phyloP scores from a whole-genome alignment of 371 early-diverging fungal species.

The Dinochytrium kinnereticum region DNA sequence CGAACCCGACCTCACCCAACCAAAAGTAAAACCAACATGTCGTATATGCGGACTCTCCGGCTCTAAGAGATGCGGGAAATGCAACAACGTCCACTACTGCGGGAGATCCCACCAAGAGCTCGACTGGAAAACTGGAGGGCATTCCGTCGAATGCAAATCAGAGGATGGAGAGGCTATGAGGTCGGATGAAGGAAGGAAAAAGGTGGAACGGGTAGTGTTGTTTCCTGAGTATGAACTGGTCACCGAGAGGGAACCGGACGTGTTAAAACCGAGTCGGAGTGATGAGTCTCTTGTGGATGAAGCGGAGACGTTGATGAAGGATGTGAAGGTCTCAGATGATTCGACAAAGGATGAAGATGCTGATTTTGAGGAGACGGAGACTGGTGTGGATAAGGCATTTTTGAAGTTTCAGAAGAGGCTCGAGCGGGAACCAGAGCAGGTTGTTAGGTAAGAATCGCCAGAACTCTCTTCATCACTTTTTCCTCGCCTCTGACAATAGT shows the following conservation, averaged over 20 bases:
- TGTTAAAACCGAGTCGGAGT: conserved; percentile 12
- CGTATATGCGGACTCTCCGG: conserved; percentile 82
- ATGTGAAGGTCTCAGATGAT: conserved; percentile 17
- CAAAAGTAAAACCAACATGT: conserved; percentile 50
- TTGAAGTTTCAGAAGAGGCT: conserved; percentile 88
- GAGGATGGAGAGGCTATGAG: conserved; percentile 15
- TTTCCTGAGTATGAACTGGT: conserved; percentile 79
- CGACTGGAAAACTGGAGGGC: conserved; percentile 81
- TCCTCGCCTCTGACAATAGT: background rate
- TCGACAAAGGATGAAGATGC: conserved; percentile 46
- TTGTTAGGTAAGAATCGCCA: conserved; percentile 67
- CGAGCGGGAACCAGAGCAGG: conserved; percentile 82
- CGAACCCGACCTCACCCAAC: conserved; percentile 15
- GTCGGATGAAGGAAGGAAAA: background rate
- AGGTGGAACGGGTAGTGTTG: conserved; percentile 11
- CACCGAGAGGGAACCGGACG: conserved; percentile 69
- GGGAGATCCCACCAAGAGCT: conserved; percentile 81
- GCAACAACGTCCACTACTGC: conserved; percentile 78
- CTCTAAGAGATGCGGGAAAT: conserved; percentile 78
- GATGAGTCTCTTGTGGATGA: background rate
- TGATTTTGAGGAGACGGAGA: conserved; percentile 73
- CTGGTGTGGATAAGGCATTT: conserved; percentile 90
- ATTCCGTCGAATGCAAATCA: conserved; percentile 41
- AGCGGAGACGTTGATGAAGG: conserved; percentile 4
- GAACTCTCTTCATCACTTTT: background rate